Conservation (phyloP, 176 grass and related monocot genomes). For the Raddia distichophylla region DNA sequence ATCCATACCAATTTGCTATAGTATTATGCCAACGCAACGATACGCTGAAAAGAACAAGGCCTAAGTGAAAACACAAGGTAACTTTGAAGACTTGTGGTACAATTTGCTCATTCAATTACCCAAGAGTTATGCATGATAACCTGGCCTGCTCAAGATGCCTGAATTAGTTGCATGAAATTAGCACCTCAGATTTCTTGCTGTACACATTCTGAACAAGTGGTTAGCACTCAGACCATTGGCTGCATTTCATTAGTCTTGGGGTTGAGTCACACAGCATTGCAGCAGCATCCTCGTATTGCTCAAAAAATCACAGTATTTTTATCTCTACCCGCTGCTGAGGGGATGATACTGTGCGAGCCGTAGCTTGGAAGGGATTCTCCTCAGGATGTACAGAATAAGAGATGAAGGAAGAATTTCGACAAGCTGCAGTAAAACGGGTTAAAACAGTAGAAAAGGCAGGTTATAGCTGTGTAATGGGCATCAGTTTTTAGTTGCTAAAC, state of each 20-base stretch:
- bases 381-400: slow-evolving; percentile 78
- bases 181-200: slow-evolving; percentile 9
- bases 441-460: slow-evolving; percentile 3
- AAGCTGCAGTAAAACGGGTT: slow-evolving; percentile 43
- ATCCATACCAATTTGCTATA: too few relatives aligned
- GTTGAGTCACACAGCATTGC: neutral
- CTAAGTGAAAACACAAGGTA: too few relatives aligned
- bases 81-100: too few relatives aligned
- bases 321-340: slow-evolving; percentile 44
- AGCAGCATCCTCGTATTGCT: neutral
- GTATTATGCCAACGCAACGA: too few relatives aligned
- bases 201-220: slow-evolving; percentile 22
- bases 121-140: neutral
- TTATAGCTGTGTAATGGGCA: neutral
- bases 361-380: slow-evolving; percentile 72
- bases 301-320: neutral
- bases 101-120: neutral
- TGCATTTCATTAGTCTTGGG: neutral
- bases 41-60: too few relatives aligned
- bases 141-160: neutral
- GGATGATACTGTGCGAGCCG: slow-evolving; percentile 41
- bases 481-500: neutral
- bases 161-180: slow-evolving; percentile 2
- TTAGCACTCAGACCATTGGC: neutral
- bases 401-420: slow-evolving; percentile 77